A percentile compares a stretch with the other conserved stretches of the same genome.
Conservation (phyloP, 2,329 filamentous ascomycete species). For the Talaromyces sp. region DNA sequence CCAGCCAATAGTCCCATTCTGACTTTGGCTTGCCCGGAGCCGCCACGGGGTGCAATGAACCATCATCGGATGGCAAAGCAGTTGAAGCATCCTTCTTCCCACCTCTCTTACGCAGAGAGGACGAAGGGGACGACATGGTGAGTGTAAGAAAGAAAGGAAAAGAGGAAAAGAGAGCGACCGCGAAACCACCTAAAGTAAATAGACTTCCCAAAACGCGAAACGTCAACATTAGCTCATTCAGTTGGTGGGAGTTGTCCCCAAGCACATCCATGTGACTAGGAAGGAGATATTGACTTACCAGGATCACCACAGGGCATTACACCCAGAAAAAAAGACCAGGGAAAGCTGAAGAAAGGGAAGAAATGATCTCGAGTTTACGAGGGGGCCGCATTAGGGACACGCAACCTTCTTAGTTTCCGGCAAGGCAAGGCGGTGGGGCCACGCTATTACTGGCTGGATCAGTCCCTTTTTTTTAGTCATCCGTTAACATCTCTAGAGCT, state of each 20-base stretch:
- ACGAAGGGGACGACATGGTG: conserved; percentile 40
- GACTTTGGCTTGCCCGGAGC: conserved; percentile 38
- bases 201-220: conserved; percentile 21
- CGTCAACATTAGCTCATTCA: conserved; percentile 13
- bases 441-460: background rate
- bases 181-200: conserved; percentile 33
- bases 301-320: conserved; percentile 30
- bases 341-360: conserved; percentile 1
- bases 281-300: conserved; percentile 14
- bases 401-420: conserved; percentile 4
- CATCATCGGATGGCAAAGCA: conserved; percentile 28
- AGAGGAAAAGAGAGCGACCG: conserved; percentile 31
- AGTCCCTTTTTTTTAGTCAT: background rate
- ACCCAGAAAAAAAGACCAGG: conserved; percentile 10
- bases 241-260: background rate
- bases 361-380: background rate
- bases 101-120: conserved; percentile 47
- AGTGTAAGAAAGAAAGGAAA: conserved; percentile 18
- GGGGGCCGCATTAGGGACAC: conserved; percentile 2
- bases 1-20: conserved; percentile 85
- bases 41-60: conserved; percentile 22
- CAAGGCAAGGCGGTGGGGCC: conserved; percentile 1
- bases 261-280: background rate
- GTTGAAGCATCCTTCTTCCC: conserved; percentile 39
- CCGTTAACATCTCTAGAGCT: too few species aligned